Base-by-base conservation (phyloP, 2,329 filamentous ascomycete species). In the Fusarium denticulatum region DNA sequence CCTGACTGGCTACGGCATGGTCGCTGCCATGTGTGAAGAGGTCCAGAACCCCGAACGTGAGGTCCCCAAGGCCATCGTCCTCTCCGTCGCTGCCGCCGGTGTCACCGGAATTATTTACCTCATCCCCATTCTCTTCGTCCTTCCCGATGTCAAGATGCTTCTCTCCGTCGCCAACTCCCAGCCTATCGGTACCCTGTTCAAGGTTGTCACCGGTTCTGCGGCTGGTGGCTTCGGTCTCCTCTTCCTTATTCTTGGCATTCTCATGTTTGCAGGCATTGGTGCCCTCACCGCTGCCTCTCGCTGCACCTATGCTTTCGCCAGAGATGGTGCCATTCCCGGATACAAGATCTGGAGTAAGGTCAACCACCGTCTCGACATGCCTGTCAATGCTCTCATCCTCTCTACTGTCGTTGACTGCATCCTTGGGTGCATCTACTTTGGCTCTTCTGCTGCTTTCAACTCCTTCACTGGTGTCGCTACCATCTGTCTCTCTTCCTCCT, bases 381-480 rank as follows among this genome's bases (percentile, higher is more conserved):
- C 94, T 0, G 83, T 96, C 4, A 90, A 87, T 85, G 92, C 91
- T 3, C 86, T 95, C 12, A 83, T 90, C 7, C 85, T 95, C 5
- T 94, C 92, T 0, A 91, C 92, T 0, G 78, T 86, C 0, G 89
- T 95, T 47, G 90, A 93, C 80, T 92, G 90, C 74, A 83, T 95
- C 16, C 86, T 95, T 1, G 93, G 93, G 1, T 86, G 93, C 73
- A 94, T 95, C 81, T 95, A 94, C 83, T 94, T 95, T 72, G 93
- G 93, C 15, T 93, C 91, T 3, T 88, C 89, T 1, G 92, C 92
- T 0, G 93, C 93, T 0, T 95, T 95, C 84, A 93, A 92, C 84
- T 91, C 90, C 15, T 95, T 95, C 81, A 95, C 93, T 0, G 92
- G 93, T 34, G 92, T 94, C 2, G 93, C 93, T 3, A 95, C 93